These are phyloP conservation scores for Coemansia linderi DNA, from an alignment of 371 early-diverging fungal species.

Conservation along the genomic window DNA sequence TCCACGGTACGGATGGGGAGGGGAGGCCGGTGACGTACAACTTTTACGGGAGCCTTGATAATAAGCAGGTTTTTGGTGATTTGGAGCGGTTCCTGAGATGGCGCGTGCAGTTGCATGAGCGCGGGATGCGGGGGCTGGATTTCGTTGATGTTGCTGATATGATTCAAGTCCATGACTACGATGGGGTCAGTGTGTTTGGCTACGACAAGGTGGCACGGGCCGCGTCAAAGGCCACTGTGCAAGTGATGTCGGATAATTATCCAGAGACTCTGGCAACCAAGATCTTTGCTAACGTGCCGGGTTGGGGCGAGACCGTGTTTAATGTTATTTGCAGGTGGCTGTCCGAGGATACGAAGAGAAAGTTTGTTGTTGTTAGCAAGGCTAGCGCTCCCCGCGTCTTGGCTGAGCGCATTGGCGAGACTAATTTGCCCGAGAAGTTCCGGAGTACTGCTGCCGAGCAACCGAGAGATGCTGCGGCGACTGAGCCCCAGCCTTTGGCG, in stretches of 20 bases:
- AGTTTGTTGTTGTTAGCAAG: conserved; percentile 61
- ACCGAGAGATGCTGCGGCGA: neutral
- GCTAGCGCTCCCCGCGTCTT: conserved; percentile 35
- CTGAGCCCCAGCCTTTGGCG: neutral
- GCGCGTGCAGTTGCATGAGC: conserved; percentile 67
- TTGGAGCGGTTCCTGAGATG: conserved; percentile 62
- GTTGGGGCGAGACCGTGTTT: conserved; percentile 66
- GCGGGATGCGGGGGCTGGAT: conserved; percentile 59
- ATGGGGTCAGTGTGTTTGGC: conserved; percentile 58
- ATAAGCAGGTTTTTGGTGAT: conserved; percentile 62
- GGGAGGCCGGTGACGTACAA: conserved; percentile 66
- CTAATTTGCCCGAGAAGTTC: conserved; percentile 46
- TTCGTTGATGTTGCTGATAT: conserved; percentile 61
- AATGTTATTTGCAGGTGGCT: conserved; percentile 60
- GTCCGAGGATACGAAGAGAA: conserved; percentile 62
- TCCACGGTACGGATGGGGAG: conserved; percentile 58
- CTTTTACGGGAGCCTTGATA: conserved; percentile 62
- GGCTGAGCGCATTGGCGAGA: conserved; percentile 36
- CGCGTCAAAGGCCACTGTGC: conserved; percentile 60
- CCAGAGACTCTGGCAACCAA: conserved; percentile 64
- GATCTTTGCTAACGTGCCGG: conserved; percentile 64
- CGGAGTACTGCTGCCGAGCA: conserved; percentile 4
- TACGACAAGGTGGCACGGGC: conserved; percentile 59
- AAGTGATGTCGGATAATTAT: conserved; percentile 66
- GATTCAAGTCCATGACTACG: conserved; percentile 68